phyloP scores from a whole-genome alignment of 768 basidiomycete genomes.

The Lactifluus piperatus region DNA sequence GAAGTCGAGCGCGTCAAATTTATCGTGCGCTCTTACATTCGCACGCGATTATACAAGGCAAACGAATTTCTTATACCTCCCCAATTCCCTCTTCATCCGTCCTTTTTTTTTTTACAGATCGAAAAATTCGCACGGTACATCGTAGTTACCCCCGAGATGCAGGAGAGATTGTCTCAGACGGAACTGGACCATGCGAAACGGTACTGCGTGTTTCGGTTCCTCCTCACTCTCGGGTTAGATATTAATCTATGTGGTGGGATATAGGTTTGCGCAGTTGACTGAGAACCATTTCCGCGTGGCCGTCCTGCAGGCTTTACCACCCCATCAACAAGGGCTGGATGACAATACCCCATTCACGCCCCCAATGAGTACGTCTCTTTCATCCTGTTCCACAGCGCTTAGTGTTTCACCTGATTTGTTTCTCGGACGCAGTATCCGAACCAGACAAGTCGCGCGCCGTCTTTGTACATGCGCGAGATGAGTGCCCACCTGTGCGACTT shows the following conservation, averaged over 20 bases:
- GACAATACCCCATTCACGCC: conserved; percentile 64
- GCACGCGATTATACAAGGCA: conserved; percentile 75
- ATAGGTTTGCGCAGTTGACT: conserved; percentile 65
- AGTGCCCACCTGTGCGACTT: conserved; percentile 57
- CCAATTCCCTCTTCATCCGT: not conserved
- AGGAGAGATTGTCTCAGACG: conserved; percentile 70
- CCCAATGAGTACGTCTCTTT: conserved; percentile 53
- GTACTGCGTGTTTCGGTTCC: conserved; percentile 35
- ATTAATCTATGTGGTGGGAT: too few species aligned
- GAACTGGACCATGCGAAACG: conserved; percentile 76
- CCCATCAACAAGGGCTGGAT: conserved; percentile 65
- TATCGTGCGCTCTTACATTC: conserved; percentile 80
- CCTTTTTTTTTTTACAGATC: conserved; percentile 48
- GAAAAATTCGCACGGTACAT: conserved; percentile 84
- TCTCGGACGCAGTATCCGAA: conserved; percentile 46
- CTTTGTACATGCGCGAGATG: conserved; percentile 67
- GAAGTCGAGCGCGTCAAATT: conserved; percentile 94
- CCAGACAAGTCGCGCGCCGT: conserved; percentile 74
- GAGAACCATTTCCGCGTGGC: conserved; percentile 74
- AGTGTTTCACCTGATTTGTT: conserved; percentile 7
- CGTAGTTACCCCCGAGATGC: conserved; percentile 56
- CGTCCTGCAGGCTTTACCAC: conserved; percentile 77
- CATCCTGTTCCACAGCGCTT: not conserved
- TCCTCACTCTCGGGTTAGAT: too few species aligned
- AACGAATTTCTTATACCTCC: not conserved